Evolutionary conservation across 2,329 filamentous ascomycete species (phyloP).

Genomic region (Calcarisporium arbuscula): DNA sequence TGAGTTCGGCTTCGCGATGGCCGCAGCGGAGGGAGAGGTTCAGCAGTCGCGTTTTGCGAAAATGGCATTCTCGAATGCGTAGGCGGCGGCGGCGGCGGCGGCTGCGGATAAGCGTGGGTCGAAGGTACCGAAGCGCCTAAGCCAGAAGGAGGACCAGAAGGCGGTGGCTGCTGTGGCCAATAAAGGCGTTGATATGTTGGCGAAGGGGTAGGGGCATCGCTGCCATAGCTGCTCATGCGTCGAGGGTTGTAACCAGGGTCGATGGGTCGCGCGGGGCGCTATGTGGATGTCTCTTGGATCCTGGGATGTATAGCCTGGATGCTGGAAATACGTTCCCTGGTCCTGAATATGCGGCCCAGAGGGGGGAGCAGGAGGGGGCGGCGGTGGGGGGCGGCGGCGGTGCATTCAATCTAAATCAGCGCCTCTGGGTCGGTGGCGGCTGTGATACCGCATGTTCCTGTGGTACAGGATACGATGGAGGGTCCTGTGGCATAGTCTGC

Average conservation of each 20-base stretch:
- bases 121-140: too few species aligned
- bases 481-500: conserved; percentile 13
- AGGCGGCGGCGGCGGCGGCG: conserved; percentile 17
- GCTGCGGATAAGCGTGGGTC: conserved; percentile 19
- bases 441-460: conserved; percentile 2
- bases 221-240: conserved; percentile 24
- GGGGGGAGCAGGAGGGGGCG: conserved; percentile 16
- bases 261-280: conserved; percentile 21
- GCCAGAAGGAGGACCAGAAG: conserved; percentile 10
- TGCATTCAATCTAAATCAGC: background rate
- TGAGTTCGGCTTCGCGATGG: conserved; percentile 29
- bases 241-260: conserved; percentile 25
- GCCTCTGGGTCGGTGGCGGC: conserved; percentile 2
- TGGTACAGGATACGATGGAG: conserved; percentile 8
- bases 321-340: conserved; percentile 19
- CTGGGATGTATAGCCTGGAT: conserved; percentile 20
- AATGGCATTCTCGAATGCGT: conserved; percentile 27
- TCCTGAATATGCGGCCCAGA: conserved; percentile 10
- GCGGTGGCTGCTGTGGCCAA: conserved; percentile 26
- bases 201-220: conserved; percentile 17
- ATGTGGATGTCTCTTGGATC: conserved; percentile 24
- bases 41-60: conserved; percentile 26
- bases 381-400: background rate
- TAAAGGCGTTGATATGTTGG: conserved; percentile 22
- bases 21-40: conserved; percentile 31